Evolutionary conservation across 2,329 filamentous ascomycete genomes (phyloP).

Genomic region (Aureobasidium musti): DNA sequence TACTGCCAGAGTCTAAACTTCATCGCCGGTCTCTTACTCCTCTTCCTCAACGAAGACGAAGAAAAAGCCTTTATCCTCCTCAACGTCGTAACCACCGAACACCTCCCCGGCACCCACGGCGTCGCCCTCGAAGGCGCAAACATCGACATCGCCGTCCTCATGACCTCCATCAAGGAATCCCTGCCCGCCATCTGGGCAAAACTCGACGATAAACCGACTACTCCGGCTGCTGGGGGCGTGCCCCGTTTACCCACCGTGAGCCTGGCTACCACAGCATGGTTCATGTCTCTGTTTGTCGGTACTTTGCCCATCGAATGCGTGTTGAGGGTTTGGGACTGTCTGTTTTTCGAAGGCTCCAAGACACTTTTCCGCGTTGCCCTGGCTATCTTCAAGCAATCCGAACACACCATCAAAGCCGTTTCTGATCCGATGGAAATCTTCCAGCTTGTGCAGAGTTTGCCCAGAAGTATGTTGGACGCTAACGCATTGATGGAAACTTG

Average conservation of each 20-base stretch:
- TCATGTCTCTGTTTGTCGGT: conserved; percentile 96
- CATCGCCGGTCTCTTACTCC: conserved; percentile 80
- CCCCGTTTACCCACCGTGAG: conserved; percentile 80
- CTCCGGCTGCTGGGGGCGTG: conserved; percentile 42
- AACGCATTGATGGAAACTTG: conserved; percentile 81
- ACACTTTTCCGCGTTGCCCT: conserved; percentile 90
- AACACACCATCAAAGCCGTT: conserved; percentile 75
- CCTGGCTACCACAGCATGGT: conserved; percentile 92
- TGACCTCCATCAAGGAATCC: conserved; percentile 79
- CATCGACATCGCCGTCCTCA: conserved; percentile 89
- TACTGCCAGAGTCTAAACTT: conserved; percentile 98
- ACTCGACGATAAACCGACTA: conserved; percentile 69
- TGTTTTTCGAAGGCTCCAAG: conserved; percentile 94
- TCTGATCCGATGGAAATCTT: conserved; percentile 93
- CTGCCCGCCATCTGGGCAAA: conserved; percentile 85
- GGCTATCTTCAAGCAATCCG: conserved; percentile 86
- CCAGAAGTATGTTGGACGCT: conserved; percentile 76
- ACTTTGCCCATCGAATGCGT: conserved; percentile 90
- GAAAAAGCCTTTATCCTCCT: conserved; percentile 92
- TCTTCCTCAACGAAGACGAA: conserved; percentile 79
- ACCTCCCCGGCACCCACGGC: conserved; percentile 89
- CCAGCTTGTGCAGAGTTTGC: conserved; percentile 85
- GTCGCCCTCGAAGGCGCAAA: conserved; percentile 88
- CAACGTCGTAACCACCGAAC: conserved; percentile 85
- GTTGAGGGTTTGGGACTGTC: conserved; percentile 89